Base-by-base conservation (phyloP, 805 yeast genomes). In the Saturnispora diversa region DNA sequence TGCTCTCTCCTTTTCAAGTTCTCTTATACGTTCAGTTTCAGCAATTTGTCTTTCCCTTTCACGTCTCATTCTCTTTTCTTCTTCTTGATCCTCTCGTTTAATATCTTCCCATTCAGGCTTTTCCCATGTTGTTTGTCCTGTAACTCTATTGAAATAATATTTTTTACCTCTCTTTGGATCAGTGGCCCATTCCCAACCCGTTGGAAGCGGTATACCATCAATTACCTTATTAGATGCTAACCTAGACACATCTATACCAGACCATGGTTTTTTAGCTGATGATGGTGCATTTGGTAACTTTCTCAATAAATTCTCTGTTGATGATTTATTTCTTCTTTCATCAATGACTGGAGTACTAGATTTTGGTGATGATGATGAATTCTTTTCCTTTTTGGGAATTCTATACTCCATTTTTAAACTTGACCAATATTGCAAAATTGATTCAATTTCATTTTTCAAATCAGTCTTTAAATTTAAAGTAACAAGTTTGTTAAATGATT, bases 331-430 rank as follows among this genome's bases (percentile, higher is more conserved):
- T 30, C 61, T 44, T 41, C 60, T 47, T 13, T 51, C 59, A 44
- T 54, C 55, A 9, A 53, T 25, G n/a, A 28, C 24, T 10, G 36
- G 45, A 1, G 32, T 15, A 10, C n/a, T 16, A 9, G 6, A 15
- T 23, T 12, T 21, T 7, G 16, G 4, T 13, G 21, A 15, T 6
- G 33, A 31, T 1, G 35, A 30, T 2, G 26, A 47, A 21, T 38
- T 63, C 31, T 70, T 56, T 7, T 37, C 61, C 29, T 69, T 69
- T 50, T 88, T 80, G 1, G 94, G 88, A 40, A 90, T 88, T 35
- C 94, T 73, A 54, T 80, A 84, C n/a, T 87, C 90, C 73, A 84
- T 77, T 53, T 82, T 79, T 45, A 84, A 71, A 23, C 65, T 65
- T 35, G 78, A 65, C 97, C 97, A 90, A 43, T 69, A 79, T 1